Conservation (phyloP, 495 filamentous ascomycete species). For the Massariosphaeria phaeospora region DNA sequence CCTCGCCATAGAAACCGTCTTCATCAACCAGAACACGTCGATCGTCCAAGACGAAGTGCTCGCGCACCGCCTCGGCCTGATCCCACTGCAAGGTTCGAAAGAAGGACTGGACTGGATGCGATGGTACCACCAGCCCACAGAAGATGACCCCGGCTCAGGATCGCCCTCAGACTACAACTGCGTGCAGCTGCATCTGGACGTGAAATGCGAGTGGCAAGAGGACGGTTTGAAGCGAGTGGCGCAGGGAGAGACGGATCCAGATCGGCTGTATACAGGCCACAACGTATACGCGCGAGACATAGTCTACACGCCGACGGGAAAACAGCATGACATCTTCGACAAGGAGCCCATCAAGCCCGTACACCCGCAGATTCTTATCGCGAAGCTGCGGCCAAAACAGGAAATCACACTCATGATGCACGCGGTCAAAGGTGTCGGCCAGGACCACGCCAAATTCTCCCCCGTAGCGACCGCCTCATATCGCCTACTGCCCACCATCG, state of each 20-base stretch:
- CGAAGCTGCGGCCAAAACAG: constrained; percentile 91
- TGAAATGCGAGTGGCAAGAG: constrained; percentile 71
- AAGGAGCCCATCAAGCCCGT: constrained; percentile 62
- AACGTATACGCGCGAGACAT: constrained; percentile 85
- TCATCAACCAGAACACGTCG: constrained; percentile 88
- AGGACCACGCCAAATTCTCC: constrained; percentile 95
- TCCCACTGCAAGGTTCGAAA: constrained; percentile 76
- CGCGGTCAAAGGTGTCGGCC: constrained; percentile 87
- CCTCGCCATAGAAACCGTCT: constrained; percentile 88
- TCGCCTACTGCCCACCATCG: constrained; percentile 80
- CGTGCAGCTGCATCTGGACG: constrained; percentile 62
- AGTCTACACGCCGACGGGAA: constrained; percentile 65
- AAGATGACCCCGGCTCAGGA: constrained; percentile 50
- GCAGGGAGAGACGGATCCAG: constrained; percentile 67
- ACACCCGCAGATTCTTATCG: constrained; percentile 89
- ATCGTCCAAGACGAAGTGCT: constrained; percentile 98
- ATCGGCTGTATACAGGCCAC: constrained; percentile 74
- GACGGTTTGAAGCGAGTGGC: constrained; percentile 50
- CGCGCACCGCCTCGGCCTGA: constrained; percentile 77
- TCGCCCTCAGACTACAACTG: constrained; percentile 72
- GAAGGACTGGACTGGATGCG: constrained; percentile 72
- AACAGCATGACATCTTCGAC: constrained; percentile 63
- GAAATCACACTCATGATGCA: constrained; percentile 76
- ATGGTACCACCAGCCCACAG: constrained; percentile 61
- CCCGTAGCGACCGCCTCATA: constrained; percentile 94